These are phyloP conservation scores for Candida odintsovae DNA, from an alignment of 805 yeast genomes.

Conservation along the genomic window DNA sequence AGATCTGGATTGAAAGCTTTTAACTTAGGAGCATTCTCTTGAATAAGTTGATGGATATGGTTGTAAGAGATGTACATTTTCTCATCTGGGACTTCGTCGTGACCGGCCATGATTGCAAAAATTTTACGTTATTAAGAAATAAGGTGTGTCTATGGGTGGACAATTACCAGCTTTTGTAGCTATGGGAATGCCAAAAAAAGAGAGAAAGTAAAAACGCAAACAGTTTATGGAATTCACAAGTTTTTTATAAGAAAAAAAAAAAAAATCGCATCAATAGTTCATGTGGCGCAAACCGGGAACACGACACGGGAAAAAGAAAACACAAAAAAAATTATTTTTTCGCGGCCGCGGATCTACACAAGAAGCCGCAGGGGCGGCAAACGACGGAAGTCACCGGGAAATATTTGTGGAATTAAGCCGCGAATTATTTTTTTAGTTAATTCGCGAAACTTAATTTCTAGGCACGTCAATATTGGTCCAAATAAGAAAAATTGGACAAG, in stretches of 20 bases:
- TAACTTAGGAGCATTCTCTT: conserved; percentile 54
- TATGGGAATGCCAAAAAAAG: conserved; percentile 1
- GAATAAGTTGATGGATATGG: conserved; percentile 72
- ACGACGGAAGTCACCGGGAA: background rate
- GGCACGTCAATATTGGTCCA: too few species aligned
- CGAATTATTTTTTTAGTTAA: too few species aligned
- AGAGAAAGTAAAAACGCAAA: background rate
- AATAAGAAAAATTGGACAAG: too few species aligned
- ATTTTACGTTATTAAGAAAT: too few species aligned
- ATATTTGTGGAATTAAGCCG: too few species aligned
- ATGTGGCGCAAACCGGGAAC: background rate
- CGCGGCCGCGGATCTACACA: too few species aligned
- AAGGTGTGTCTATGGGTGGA: background rate
- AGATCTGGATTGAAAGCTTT: conserved; percentile 77
- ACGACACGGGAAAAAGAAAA: background rate
- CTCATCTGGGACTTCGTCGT: conserved; percentile 17
- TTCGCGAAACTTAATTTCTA: too few species aligned
- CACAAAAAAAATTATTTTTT: too few species aligned
- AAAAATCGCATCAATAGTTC: background rate
- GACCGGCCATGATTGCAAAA: conserved; percentile 15
- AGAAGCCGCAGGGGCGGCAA: too few species aligned
- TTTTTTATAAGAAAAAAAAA: background rate
- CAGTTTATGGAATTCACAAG: background rate
- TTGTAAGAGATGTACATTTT: conserved; percentile 77
- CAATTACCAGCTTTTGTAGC: background rate